phyloP scores from a whole-genome alignment of 1,284 basidiomycete genomes.

The Ceratobasidium sp. region DNA sequence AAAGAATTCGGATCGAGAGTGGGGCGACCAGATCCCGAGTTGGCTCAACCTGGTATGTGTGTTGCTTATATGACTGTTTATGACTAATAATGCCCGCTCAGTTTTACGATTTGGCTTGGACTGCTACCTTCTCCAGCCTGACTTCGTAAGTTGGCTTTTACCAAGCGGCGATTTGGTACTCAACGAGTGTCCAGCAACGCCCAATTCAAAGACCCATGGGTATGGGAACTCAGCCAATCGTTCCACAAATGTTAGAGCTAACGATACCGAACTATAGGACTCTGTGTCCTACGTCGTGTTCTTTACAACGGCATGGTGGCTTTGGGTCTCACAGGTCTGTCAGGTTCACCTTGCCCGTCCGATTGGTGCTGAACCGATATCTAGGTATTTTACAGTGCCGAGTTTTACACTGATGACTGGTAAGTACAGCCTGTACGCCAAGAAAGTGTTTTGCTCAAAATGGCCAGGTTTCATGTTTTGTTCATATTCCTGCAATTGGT shows the following conservation, averaged over 20 bases:
- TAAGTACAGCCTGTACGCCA: neutral
- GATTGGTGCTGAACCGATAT: neutral
- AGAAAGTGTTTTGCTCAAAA: neutral
- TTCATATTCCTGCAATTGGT: slow-evolving; percentile 17
- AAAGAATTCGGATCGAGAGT: slow-evolving; percentile 24
- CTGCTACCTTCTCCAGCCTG: slow-evolving; percentile 26
- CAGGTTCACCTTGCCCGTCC: no score
- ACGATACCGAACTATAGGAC: neutral
- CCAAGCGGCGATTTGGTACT: neutral
- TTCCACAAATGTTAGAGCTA: neutral
- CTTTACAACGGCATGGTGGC: slow-evolving; percentile 38
- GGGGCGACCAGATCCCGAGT: slow-evolving; percentile 24
- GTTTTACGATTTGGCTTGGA: slow-evolving; percentile 33
- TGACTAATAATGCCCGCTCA: neutral
- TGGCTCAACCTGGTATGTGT: slow-evolving; percentile 31
- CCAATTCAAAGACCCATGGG: slow-evolving; percentile 22
- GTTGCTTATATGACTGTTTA: neutral
- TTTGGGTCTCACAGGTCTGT: slow-evolving; percentile 40
- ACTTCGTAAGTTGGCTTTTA: slow-evolving; percentile 12
- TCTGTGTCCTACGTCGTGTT: slow-evolving; percentile 31
- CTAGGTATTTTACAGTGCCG: slow-evolving; percentile 35
- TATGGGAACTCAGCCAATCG: neutral
- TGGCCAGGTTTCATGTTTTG: slow-evolving; percentile 22
- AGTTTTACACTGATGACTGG: slow-evolving; percentile 39
- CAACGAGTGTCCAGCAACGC: slow-evolving; percentile 4